A percentile compares a stretch with the other conserved stretches of the same genome.
Conservation (phyloP, 2,329 filamentous ascomycete species). For the Colletotrichum sp. region DNA sequence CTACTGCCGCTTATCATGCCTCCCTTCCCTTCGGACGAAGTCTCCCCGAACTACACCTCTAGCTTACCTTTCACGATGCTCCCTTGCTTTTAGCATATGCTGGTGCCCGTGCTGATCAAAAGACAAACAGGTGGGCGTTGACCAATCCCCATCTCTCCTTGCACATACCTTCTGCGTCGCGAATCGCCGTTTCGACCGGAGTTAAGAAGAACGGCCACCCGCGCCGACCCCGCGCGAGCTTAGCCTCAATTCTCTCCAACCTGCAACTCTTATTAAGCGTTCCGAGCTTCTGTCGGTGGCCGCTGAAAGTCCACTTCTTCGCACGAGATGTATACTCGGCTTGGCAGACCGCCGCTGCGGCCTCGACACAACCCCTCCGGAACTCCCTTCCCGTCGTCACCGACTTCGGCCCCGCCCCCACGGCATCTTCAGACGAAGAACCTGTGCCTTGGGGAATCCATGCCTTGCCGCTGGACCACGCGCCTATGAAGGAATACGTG, state of each 20-base stretch:
- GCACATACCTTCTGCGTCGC: conserved; percentile 72
- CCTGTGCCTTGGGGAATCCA: conserved; percentile 51
- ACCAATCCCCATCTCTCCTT: conserved; percentile 82
- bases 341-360: conserved; percentile 68
- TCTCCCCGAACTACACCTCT: background rate
- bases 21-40: conserved; percentile 6
- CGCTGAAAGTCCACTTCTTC: conserved; percentile 82
- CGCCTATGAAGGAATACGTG: conserved; percentile 56
- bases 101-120: background rate
- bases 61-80: background rate
- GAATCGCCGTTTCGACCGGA: conserved; percentile 58
- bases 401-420: conserved; percentile 51
- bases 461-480: conserved; percentile 60
- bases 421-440: background rate
- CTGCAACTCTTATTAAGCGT: conserved; percentile 81
- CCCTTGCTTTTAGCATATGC: background rate
- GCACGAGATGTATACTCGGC: conserved; percentile 68
- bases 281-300: conserved; percentile 83
- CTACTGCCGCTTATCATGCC: background rate
- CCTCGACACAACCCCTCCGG: conserved; percentile 52
- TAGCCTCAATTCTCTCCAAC: conserved; percentile 77
- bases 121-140: conserved; percentile 79
- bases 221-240: conserved; percentile 60
- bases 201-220: conserved; percentile 60
- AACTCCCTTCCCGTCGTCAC: conserved; percentile 57